phyloP scores from a whole-genome alignment of 192 early-diverging fungal genomes.

The Coemansia sp. region DNA sequence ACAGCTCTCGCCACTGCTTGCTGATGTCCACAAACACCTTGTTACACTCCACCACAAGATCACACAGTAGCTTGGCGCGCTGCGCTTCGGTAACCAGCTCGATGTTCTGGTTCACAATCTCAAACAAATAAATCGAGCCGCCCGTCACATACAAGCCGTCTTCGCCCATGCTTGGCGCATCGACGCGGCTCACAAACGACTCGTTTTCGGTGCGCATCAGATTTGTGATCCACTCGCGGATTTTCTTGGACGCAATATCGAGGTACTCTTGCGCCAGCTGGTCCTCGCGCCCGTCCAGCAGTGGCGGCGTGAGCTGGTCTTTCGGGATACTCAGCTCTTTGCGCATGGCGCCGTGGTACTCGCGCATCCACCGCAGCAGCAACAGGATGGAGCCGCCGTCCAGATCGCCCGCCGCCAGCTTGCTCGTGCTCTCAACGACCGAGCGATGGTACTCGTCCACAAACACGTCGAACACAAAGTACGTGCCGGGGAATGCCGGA shows the following conservation, averaged over 20 bases:
- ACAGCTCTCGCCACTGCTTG: conserved; percentile 75
- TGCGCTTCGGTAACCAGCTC: conserved; percentile 81
- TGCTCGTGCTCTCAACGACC: conserved; percentile 78
- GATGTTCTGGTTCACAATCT: conserved; percentile 98
- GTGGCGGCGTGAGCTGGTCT: conserved; percentile 81
- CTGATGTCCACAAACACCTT: conserved; percentile 82
- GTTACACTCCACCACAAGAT: conserved; percentile 79
- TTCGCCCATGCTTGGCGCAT: conserved; percentile 72
- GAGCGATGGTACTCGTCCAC: conserved; percentile 94
- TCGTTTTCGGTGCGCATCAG: conserved; percentile 80
- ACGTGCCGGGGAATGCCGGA: conserved; percentile 84
- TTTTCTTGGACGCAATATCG: conserved; percentile 80
- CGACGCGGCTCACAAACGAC: conserved; percentile 62
- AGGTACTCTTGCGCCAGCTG: conserved; percentile 86
- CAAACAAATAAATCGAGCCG: conserved; percentile 82
- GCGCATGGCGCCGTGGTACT: conserved; percentile 89
- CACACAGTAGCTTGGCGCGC: conserved; percentile 85
- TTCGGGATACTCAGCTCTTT: conserved; percentile 80
- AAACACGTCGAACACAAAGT: conserved; percentile 94
- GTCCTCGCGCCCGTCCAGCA: conserved; percentile 93
- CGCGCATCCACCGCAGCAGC: conserved; percentile 85
- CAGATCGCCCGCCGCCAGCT: conserved; percentile 67
- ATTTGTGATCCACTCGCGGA: conserved; percentile 90
- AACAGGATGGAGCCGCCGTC: conserved; percentile 87
- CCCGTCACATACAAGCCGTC: conserved; percentile 80